Evolutionary conservation across 2,329 filamentous ascomycete species (phyloP).

Genomic region (Colletotrichum liriopes): DNA sequence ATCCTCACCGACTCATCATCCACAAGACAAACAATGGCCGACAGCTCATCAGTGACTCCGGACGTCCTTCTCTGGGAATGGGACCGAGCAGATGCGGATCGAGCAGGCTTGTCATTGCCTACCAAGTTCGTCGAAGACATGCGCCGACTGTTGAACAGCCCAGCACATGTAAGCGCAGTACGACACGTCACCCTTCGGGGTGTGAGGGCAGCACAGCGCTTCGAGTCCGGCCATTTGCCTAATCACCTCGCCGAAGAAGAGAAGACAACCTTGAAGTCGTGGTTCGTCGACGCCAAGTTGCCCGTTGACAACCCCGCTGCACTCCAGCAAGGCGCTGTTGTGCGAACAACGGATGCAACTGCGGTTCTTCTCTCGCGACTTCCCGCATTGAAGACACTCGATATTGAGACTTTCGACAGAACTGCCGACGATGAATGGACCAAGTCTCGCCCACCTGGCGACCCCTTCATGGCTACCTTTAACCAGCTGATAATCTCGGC

Average conservation of each 20-base stretch:
- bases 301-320: not conserved
- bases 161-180: not conserved
- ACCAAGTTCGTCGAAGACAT: not conserved
- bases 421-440: not conserved
- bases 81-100: not conserved
- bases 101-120: not conserved
- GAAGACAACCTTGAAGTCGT: not conserved
- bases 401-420: slow-evolving; percentile 14
- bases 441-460: not conserved
- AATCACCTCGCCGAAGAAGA: not conserved
- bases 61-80: not conserved
- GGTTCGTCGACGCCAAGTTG: not conserved
- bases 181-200: not conserved
- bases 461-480: not conserved
- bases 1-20: not conserved
- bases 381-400: not conserved
- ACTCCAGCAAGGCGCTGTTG: not conserved
- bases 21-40: not conserved
- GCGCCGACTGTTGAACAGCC: slow-evolving; percentile 1
- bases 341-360: not conserved
- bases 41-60: not conserved
- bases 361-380: not conserved
- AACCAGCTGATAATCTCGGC: not conserved
- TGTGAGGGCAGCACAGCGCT: not conserved
- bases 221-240: not conserved